phyloP scores from a whole-genome alignment of 345 rosid species.

The Ricinus communis region DNA sequence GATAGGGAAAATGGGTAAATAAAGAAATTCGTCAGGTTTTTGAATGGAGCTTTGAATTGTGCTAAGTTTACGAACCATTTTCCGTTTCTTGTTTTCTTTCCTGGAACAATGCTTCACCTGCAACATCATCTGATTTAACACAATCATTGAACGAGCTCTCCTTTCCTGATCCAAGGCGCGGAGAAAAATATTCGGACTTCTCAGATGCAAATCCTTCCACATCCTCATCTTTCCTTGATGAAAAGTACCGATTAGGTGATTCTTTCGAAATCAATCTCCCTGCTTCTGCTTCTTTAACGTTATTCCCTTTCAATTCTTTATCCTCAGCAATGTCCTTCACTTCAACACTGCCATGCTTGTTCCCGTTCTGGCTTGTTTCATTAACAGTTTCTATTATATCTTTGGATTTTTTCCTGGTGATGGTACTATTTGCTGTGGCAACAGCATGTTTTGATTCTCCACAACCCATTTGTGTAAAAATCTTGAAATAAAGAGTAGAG shows the following conservation, averaged over 20 bases:
- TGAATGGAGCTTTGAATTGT: no score
- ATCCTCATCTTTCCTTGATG: conserved; percentile 39
- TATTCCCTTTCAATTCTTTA: conserved; percentile 15
- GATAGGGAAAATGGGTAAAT: no score
- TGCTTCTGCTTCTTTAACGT: conserved; percentile 7
- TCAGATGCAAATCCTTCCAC: conserved; percentile 23
- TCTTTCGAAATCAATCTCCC: conserved; percentile 26
- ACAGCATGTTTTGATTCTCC: conserved; percentile 74
- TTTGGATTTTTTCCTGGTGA: conserved; percentile 10
- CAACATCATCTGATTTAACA: conserved; percentile 9
- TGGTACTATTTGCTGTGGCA: conserved; percentile 55
- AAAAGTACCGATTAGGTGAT: conserved; percentile 28
- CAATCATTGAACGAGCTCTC: conserved; percentile 13
- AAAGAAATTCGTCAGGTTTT: no score
- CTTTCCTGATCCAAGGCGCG: conserved; percentile 17
- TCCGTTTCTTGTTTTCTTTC: conserved; percentile 10
- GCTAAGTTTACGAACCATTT: conserved; percentile 19
- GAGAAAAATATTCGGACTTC: conserved; percentile 31
- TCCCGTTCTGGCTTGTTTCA: conserved; percentile 4
- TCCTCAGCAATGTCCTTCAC: conserved; percentile 25
- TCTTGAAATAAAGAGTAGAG: not conserved
- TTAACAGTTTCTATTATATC: not conserved
- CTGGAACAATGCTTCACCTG: not conserved
- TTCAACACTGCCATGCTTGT: not conserved
- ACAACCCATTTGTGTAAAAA: conserved; percentile 64